These are phyloP conservation scores for Gossypium davidsonii DNA, from an alignment of 441 rosid species.

Conservation along the genomic window DNA sequence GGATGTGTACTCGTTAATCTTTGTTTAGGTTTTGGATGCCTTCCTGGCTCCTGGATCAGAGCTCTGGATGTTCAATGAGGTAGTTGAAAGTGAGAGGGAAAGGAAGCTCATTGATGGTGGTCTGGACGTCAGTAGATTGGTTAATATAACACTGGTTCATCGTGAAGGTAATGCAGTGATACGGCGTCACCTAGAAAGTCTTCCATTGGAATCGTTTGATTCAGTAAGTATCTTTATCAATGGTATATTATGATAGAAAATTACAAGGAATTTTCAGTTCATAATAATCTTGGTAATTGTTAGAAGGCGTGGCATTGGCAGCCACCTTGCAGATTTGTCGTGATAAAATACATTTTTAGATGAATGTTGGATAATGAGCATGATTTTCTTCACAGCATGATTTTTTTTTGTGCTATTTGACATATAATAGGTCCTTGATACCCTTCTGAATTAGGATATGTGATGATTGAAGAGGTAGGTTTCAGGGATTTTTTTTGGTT, in stretches of 20 bases:
- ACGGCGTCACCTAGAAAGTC: constrained; percentile 67
- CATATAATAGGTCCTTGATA: neutral
- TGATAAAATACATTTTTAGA: neutral
- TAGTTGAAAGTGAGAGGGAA: constrained; percentile 62
- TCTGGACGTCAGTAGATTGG: constrained; percentile 47
- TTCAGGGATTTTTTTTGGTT: neutral
- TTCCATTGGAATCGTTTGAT: constrained; percentile 67
- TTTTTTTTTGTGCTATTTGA: neutral
- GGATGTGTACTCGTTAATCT: constrained; percentile 10
- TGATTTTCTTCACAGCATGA: neutral
- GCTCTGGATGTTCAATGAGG: constrained; percentile 85
- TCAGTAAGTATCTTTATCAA: constrained; percentile 40
- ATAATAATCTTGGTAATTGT: neutral
- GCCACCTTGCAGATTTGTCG: neutral
- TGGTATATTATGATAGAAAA: neutral
- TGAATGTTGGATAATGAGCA: neutral
- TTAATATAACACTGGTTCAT: constrained; percentile 50
- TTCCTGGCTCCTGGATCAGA: constrained; percentile 61
- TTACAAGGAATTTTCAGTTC: neutral
- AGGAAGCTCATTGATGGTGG: constrained; percentile 67
- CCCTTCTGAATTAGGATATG: neutral
- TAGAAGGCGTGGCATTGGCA: neutral
- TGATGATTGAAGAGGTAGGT: neutral
- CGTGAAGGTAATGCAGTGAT: constrained; percentile 78
- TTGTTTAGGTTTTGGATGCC: constrained; percentile 59